phyloP scores from a whole-genome alignment of 1,139 yeast species.

The Pneumocystis jirovecii region DNA sequence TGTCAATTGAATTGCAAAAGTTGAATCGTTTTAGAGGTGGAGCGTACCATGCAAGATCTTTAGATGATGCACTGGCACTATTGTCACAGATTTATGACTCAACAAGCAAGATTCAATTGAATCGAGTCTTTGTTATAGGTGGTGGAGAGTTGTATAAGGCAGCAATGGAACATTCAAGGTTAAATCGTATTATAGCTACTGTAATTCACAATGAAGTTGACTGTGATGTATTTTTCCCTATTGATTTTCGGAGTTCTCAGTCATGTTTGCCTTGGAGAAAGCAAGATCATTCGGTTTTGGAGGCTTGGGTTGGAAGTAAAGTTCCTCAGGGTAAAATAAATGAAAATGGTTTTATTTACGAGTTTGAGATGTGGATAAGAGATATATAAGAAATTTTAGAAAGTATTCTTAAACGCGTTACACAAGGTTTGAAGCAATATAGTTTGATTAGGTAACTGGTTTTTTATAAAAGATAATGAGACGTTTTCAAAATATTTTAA shows the following conservation, averaged over 20 bases:
- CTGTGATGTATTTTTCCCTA: conserved; percentile 47
- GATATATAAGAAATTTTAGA: background rate
- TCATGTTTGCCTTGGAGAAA: background rate
- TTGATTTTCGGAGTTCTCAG: conserved; percentile 5
- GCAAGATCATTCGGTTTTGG: background rate
- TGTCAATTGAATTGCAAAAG: background rate
- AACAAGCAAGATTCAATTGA: conserved; percentile 2
- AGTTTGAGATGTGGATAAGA: background rate
- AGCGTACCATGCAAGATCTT: background rate
- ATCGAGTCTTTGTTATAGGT: conserved; percentile 63
- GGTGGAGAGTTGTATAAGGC: conserved; percentile 77
- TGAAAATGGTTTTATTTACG: background rate
- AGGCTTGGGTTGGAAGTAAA: background rate
- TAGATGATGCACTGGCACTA: background rate
- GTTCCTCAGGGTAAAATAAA: background rate
- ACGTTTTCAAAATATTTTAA: background rate
- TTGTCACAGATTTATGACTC: background rate
- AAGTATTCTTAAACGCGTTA: background rate
- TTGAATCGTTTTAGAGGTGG: conserved; percentile 4
- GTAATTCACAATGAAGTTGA: conserved; percentile 35
- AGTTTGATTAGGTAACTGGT: background rate
- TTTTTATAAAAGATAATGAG: background rate
- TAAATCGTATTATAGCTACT: conserved; percentile 56
- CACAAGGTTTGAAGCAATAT: background rate
- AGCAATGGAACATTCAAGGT: conserved; percentile 32